Conservation (phyloP, 2,329 filamentous ascomycete species). For the Pyricularia pennisetigena region DNA sequence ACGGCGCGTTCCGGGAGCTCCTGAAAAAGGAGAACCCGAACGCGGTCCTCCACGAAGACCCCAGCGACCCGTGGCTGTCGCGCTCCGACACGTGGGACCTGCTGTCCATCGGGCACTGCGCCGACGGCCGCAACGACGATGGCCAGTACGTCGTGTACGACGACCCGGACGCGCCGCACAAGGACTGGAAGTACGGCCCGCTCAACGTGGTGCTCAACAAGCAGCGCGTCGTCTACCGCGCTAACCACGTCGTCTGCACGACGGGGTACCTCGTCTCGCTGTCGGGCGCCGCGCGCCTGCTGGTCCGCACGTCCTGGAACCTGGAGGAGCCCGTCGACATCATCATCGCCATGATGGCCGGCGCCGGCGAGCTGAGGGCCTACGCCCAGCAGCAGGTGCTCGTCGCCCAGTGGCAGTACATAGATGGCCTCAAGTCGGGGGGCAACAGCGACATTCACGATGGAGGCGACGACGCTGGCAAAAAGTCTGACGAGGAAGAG, state of each 20-base stretch:
- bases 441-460: slow-evolving; percentile 1
- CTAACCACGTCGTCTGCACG: slow-evolving; percentile 15
- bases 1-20: slow-evolving; percentile 13
- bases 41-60: neutral
- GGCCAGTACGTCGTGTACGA: slow-evolving; percentile 9
- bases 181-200: neutral
- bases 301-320: slow-evolving; percentile 13
- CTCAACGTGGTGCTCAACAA: slow-evolving; percentile 11
- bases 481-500: slow-evolving; percentile 18
- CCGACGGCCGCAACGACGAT: slow-evolving; percentile 9
- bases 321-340: slow-evolving; percentile 17
- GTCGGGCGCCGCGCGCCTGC: slow-evolving; percentile 17
- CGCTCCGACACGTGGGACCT: slow-evolving; percentile 13
- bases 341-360: slow-evolving; percentile 14
- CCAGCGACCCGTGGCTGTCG: slow-evolving; percentile 14
- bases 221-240: slow-evolving; percentile 15
- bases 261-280: slow-evolving; percentile 18
- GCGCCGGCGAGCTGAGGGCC: slow-evolving; percentile 11
- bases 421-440: slow-evolving; percentile 38
- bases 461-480: slow-evolving; percentile 16
- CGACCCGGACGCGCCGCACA: slow-evolving; percentile 10
- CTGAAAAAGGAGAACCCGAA: slow-evolving; percentile 9
- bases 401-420: slow-evolving; percentile 37
- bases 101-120: slow-evolving; percentile 14
- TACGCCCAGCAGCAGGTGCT: slow-evolving; percentile 16